Evolutionary conservation across 257 asterid species (phyloP).

Genomic region (Osmanthus fragrans): DNA sequence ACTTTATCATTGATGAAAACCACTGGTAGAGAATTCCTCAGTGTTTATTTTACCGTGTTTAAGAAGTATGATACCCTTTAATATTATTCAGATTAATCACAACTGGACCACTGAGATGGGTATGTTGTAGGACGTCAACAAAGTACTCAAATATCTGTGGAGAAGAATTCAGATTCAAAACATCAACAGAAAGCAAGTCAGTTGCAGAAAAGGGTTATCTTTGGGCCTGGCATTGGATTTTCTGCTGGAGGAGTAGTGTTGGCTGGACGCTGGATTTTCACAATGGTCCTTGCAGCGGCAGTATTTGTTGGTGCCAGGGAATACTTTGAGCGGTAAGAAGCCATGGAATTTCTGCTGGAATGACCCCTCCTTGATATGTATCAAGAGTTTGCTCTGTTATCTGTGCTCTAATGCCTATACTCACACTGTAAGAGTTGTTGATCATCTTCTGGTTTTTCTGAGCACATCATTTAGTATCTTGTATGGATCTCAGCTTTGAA

Average conservation of each 20-base stretch:
- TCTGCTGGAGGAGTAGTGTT: slow-evolving; percentile 80
- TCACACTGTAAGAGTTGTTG: slow-evolving; percentile 79
- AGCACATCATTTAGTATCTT: slow-evolving; percentile 20
- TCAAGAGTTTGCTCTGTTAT: slow-evolving; percentile 85
- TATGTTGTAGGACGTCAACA: slow-evolving; percentile 70
- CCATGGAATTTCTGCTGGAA: slow-evolving; percentile 89
- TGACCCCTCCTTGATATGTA: slow-evolving; percentile 91
- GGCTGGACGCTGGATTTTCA: slow-evolving; percentile 93
- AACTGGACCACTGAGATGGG: slow-evolving; percentile 35
- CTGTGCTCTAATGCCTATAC: slow-evolving; percentile 80
- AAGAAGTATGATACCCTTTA: slow-evolving; percentile 13
- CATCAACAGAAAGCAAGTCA: slow-evolving; percentile 57
- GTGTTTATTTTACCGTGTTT: background rate
- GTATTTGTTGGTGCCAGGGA: too few species aligned
- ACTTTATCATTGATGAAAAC: slow-evolving; percentile 2
- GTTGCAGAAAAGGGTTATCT: slow-evolving; percentile 72
- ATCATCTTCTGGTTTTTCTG: slow-evolving; percentile 16
- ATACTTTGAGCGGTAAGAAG: slow-evolving; percentile 95
- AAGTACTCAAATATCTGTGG: slow-evolving; percentile 36
- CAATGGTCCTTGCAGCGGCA: slow-evolving; percentile 74
- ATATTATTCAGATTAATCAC: slow-evolving; percentile 22
- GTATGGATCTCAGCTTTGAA: slow-evolving; percentile 17
- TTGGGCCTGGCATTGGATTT: slow-evolving; percentile 86
- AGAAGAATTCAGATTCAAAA: slow-evolving; percentile 41
- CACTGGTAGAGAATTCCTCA: slow-evolving; percentile 10